These are phyloP conservation scores for Boletus calvinii DNA, from an alignment of 1,284 basidiomycete species.

Conservation along the genomic window DNA sequence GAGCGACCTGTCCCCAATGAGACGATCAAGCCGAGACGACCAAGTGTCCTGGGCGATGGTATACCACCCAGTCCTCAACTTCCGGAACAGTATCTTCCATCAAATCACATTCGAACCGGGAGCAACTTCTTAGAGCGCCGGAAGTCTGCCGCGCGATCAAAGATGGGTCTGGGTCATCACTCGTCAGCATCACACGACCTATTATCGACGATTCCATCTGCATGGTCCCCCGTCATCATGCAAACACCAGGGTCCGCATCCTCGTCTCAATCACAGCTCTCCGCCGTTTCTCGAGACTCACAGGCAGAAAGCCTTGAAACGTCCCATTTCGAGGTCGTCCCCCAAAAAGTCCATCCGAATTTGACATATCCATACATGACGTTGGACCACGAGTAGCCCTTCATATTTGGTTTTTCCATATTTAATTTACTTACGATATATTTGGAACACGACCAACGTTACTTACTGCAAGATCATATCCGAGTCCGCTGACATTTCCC, in stretches of 20 bases:
- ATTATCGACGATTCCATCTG: constrained; percentile 14
- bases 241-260: constrained; percentile 28
- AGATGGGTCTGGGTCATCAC: constrained; percentile 19
- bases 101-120: constrained; percentile 36
- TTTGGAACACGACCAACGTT: constrained; percentile 10
- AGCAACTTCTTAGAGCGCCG: constrained; percentile 31
- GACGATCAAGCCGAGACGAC: constrained; percentile 37
- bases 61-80: constrained; percentile 45
- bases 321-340: constrained; percentile 29
- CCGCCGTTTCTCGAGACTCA: constrained; percentile 31
- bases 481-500: constrained; percentile 13
- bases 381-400: constrained; percentile 37
- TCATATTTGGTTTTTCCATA: constrained; percentile 15
- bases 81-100: constrained; percentile 39
- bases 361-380: constrained; percentile 42
- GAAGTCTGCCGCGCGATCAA: constrained; percentile 30
- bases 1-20: constrained; percentile 31
- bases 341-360: constrained; percentile 26
- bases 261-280: constrained; percentile 33
- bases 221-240: constrained; percentile 12
- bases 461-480: constrained; percentile 17
- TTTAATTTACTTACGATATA: constrained; percentile 18
- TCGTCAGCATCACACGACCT: constrained; percentile 34
- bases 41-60: constrained; percentile 40
- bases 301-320: constrained; percentile 33